A percentile compares a stretch with the other conserved stretches of the same genome.
Evolutionary conservation across 2,329 filamentous ascomycete species (phyloP).

Genomic region (Curvularia eragrostidis): DNA sequence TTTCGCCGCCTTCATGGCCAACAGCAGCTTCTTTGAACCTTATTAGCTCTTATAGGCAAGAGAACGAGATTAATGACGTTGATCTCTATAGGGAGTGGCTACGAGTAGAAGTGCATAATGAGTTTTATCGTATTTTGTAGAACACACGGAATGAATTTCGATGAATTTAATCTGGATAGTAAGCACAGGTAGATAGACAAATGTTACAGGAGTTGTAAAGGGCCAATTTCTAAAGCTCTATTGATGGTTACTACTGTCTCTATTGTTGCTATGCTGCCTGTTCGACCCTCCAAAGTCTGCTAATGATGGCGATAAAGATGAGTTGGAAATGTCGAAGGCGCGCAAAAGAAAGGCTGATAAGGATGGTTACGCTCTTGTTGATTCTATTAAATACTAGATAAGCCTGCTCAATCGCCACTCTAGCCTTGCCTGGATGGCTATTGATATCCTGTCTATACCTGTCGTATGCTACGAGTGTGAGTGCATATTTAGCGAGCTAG

Average conservation of each 20-base stretch:
- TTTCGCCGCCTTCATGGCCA: conserved; percentile 7
- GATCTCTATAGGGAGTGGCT: conserved; percentile 9
- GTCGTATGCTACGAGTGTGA: neutral
- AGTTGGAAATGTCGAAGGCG: conserved; percentile 5
- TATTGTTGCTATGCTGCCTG: conserved; percentile 4
- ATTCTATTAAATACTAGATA: neutral
- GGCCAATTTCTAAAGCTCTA: conserved; percentile 8
- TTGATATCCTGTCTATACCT: conserved; percentile 8
- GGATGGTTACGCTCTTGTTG: conserved; percentile 1
- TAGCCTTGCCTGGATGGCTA: conserved; percentile 6
- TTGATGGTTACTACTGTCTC: neutral
- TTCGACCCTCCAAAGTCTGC: conserved; percentile 6
- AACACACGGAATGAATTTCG: conserved; percentile 2
- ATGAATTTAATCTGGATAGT: conserved; percentile 4
- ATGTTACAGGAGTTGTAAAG: conserved; percentile 6
- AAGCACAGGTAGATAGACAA: conserved; percentile 7
- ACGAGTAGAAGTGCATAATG: conserved; percentile 5
- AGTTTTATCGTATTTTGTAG: conserved; percentile 12
- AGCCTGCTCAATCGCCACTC: conserved; percentile 1
- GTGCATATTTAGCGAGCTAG: conserved; percentile 4
- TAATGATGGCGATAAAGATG: conserved; percentile 5
- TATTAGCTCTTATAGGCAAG: conserved; percentile 5
- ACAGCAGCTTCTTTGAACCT: conserved; percentile 5
- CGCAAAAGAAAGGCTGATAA: conserved; percentile 2
- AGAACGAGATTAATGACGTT: conserved; percentile 1